Conservation (phyloP, 2,329 filamentous ascomycete genomes). For the Cytospora paraplurivora region DNA sequence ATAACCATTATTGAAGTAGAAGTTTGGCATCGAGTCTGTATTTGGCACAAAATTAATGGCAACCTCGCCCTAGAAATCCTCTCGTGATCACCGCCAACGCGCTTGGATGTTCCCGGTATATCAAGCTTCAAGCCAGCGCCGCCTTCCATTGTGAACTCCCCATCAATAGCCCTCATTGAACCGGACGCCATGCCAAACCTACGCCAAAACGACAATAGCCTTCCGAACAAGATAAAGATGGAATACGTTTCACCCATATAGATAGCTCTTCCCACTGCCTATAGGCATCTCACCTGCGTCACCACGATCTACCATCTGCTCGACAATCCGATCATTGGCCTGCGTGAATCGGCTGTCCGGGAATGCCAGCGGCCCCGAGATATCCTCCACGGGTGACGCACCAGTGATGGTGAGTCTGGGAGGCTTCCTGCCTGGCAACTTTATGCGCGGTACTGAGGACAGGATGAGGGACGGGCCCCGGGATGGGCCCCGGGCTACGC, state of each 20-base stretch:
- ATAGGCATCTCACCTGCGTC: constrained; percentile 37
- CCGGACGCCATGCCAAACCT: constrained; percentile 11
- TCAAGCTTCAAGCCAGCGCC: constrained; percentile 10
- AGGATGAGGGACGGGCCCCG: constrained; percentile 37
- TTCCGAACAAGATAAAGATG: background rate
- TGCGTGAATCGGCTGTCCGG: constrained; percentile 23
- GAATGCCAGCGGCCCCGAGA: constrained; percentile 36
- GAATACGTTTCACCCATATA: constrained; percentile 38
- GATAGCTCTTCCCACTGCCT: constrained; percentile 39
- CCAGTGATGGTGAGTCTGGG: constrained; percentile 39
- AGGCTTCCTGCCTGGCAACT: constrained; percentile 45
- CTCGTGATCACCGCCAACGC: background rate
- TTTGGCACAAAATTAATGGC: constrained; percentile 8
- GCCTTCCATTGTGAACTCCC: background rate
- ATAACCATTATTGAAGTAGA: constrained; percentile 19
- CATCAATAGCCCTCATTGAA: background rate
- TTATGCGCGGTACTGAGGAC: constrained; percentile 43
- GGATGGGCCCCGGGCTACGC: constrained; percentile 30
- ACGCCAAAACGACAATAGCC: background rate
- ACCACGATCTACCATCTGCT: constrained; percentile 21
- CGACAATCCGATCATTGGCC: constrained; percentile 26
- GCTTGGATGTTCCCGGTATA: background rate
- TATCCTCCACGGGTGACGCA: constrained; percentile 36
- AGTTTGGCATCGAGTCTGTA: constrained; percentile 24
- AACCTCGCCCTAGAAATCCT: background rate